Evolutionary conservation across 148 eudicot species (phyloP).

Genomic region (Rhododendron vialii): DNA sequence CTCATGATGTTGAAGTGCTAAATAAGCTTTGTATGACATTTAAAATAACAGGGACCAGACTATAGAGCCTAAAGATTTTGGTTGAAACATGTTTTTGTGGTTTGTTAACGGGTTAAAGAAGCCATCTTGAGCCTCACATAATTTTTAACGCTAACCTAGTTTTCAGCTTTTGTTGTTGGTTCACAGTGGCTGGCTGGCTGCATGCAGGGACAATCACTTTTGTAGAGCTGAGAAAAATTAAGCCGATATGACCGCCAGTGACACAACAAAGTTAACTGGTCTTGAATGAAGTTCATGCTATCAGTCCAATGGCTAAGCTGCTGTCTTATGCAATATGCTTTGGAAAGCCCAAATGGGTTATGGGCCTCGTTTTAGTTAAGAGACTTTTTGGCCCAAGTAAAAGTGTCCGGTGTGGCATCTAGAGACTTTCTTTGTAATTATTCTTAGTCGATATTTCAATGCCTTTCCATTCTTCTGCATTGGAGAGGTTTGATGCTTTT

Average conservation of each 20-base stretch:
- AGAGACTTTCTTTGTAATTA: background rate
- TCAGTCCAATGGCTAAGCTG: background rate
- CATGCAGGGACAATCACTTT: background rate
- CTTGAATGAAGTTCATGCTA: background rate
- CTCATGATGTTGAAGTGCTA: background rate
- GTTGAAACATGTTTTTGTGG: background rate
- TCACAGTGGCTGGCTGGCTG: background rate
- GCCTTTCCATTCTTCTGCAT: background rate
- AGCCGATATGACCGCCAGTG: background rate
- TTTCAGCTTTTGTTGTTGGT: background rate
- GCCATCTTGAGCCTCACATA: background rate
- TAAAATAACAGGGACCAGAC: no score
- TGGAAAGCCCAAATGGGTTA: background rate
- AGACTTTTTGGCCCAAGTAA: background rate
- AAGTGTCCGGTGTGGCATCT: background rate
- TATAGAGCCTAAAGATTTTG: background rate
- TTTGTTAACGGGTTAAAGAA: background rate
- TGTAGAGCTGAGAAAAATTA: background rate
- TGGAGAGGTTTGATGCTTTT: background rate
- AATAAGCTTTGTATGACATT: background rate
- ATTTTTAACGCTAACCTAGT: background rate
- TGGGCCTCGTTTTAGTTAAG: background rate
- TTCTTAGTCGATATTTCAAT: background rate
- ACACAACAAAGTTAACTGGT: background rate
- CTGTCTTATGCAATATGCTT: background rate